These are phyloP conservation scores for Ormosia semicastrata DNA, from an alignment of 306 rosid genomes.

Conservation along the genomic window DNA sequence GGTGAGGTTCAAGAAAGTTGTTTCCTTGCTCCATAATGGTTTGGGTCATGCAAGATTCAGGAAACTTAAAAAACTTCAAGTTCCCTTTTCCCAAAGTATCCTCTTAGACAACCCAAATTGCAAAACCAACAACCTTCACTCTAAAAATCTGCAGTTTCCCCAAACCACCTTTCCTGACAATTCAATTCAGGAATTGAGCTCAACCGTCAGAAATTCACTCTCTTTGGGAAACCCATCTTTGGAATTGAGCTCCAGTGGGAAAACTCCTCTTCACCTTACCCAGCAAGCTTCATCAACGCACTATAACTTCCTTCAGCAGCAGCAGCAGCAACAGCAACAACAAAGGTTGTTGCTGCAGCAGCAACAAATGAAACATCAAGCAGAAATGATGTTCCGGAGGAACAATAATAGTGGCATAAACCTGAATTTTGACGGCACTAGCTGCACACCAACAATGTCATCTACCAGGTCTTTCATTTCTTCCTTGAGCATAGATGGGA, in stretches of 20 bases:
- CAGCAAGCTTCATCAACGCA: conserved; percentile 54
- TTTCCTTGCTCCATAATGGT: conserved; percentile 68
- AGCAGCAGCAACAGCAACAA: conserved; percentile 65
- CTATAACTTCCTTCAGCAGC: conserved; percentile 71
- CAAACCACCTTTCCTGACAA: conserved; percentile 49
- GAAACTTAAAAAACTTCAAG: conserved; percentile 51
- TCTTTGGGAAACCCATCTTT: conserved; percentile 62
- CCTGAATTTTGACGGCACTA: conserved; percentile 86
- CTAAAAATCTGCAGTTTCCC: conserved; percentile 45
- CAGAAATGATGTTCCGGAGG: conserved; percentile 76
- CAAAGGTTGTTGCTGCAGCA: conserved; percentile 67
- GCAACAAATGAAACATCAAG: conserved; percentile 68
- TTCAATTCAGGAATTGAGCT: conserved; percentile 57
- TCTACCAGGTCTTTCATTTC: conserved; percentile 93
- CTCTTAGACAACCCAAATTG: conserved; percentile 72
- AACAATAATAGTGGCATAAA: conserved; percentile 70
- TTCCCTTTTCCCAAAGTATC: conserved; percentile 57
- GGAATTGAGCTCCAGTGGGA: conserved; percentile 71
- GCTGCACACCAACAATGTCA: conserved; percentile 92
- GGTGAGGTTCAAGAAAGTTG: conserved; percentile 82
- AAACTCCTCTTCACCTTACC: conserved; percentile 58
- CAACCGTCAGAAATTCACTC: conserved; percentile 42
- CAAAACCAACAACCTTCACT: conserved; percentile 39
- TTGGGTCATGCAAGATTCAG: conserved; percentile 88
- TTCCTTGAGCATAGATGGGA: conserved; percentile 92